Base-by-base conservation (phyloP, 257 asterid genomes). In the Solanum virginianum region DNA sequence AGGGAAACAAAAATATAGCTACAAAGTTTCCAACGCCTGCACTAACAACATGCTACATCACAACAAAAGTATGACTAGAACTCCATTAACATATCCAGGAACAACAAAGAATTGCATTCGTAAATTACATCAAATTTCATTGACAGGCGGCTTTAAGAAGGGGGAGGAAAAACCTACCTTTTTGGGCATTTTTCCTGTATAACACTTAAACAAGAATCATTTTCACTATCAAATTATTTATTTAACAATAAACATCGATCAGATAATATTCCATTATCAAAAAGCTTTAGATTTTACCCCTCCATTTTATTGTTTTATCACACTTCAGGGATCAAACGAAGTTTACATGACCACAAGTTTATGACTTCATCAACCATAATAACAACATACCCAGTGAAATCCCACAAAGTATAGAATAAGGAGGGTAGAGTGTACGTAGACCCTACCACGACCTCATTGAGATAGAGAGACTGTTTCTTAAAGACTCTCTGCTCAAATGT, bases 21-120 rank as follows among this genome's bases (percentile, higher is more conserved):
- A 90, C 86, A 85, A 95, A 89, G 87, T 95, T 96, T 72, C 98
- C 99, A 84, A 96, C 68, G 86, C 97, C 99, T 96, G 97, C 92
- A 91, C 16, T 68, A 83, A 69, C 32, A 83, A 36, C 16, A 69
- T 53, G 80, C 15, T 24, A 53, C 43, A 79, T 53, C 41, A 79
- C 16, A 5, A 79, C 49, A 53, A 26, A 26, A 39, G 10, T 51
- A 53, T 15, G 45, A 79, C 49, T 26, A 49, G 26, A 79, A 65
- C 82, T 79, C 65, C 65, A 53, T 16, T 79, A 77, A 16, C 63
- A 53, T 53, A 79, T 53, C 16, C 24, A 26, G 16, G 63, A 77
- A 51, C 3, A 6, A 51, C 57, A 49, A 53, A 51, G 63, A 77
- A 77, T 51, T 29, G 24, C 62, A 77, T 36, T 66, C 8, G 49